phyloP scores from a whole-genome alignment of 306 rosid genomes.

The Echinosophora koreensis region DNA sequence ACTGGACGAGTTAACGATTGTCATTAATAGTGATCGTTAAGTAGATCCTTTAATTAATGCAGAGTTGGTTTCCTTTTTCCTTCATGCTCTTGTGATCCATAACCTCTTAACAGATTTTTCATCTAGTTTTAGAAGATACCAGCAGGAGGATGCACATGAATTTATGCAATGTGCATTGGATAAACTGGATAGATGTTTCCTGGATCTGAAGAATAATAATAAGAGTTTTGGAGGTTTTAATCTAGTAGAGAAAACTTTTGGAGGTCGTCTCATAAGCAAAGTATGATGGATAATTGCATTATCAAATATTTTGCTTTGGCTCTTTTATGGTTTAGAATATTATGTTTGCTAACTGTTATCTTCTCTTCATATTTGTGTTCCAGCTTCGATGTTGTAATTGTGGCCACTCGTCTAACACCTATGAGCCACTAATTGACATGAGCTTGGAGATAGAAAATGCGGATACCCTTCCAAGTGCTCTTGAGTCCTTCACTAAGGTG shows the following conservation, averaged over 20 bases:
- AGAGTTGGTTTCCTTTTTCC: background rate
- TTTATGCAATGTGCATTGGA: conserved; percentile 87
- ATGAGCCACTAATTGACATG: conserved; percentile 82
- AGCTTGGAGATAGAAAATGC: conserved; percentile 86
- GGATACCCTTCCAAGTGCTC: conserved; percentile 70
- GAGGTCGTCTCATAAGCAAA: conserved; percentile 81
- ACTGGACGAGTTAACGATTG: background rate
- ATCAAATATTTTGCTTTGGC: conserved; percentile 13
- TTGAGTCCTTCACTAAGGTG: conserved; percentile 82
- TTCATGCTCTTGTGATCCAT: conserved; percentile 56
- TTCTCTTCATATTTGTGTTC: conserved; percentile 40
- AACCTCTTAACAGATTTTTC: conserved; percentile 67
- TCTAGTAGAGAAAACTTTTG: conserved; percentile 77
- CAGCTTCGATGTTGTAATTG: conserved; percentile 88
- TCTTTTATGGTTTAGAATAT: conserved; percentile 12
- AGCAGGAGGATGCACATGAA: conserved; percentile 98
- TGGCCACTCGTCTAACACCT: conserved; percentile 69
- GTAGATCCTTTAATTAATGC: background rate
- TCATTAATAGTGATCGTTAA: background rate
- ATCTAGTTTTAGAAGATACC: conserved; percentile 65
- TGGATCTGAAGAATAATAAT: conserved; percentile 46
- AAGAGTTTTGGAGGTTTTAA: conserved; percentile 48
- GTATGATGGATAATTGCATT: conserved; percentile 51
- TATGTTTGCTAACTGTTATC: conserved; percentile 2
- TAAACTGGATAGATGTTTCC: conserved; percentile 68